Conservation (phyloP, 768 basidiomycete species). For the Naganishia onofrii region DNA sequence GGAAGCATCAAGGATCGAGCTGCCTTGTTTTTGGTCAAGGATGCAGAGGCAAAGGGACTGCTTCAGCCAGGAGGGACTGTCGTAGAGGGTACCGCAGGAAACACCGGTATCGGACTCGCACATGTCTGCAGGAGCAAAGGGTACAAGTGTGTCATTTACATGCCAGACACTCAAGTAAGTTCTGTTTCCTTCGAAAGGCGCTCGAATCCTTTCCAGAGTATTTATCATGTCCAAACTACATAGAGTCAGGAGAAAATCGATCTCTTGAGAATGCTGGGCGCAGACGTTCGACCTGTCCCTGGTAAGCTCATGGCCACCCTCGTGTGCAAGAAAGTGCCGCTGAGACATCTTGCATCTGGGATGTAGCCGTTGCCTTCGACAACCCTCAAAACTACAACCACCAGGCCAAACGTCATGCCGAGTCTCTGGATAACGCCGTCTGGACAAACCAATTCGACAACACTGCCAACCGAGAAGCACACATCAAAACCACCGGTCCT, state of each 20-base stretch:
- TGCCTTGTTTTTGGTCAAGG: conserved; percentile 77
- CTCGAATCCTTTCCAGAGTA: not conserved
- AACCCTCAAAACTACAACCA: conserved; percentile 97
- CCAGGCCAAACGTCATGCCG: conserved; percentile 82
- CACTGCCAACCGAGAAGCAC: conserved; percentile 79
- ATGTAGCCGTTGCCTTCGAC: conserved; percentile 77
- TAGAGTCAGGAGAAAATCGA: conserved; percentile 98
- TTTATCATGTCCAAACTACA: no score
- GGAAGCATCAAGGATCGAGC: conserved; percentile 98
- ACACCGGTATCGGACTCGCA: conserved; percentile 90
- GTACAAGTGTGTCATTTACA: conserved; percentile 98
- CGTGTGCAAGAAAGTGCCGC: not conserved
- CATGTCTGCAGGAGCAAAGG: conserved; percentile 82
- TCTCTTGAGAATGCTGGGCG: conserved; percentile 92
- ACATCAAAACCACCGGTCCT: conserved; percentile 87
- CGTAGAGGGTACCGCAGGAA: conserved; percentile 96
- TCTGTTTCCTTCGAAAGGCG: not conserved
- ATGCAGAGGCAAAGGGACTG: conserved; percentile 84
- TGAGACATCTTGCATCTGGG: conserved; percentile 15
- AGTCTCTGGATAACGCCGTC: conserved; percentile 68
- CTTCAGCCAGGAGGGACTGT: conserved; percentile 91
- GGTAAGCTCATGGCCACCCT: not conserved
- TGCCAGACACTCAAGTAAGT: conserved; percentile 85
- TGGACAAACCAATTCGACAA: conserved; percentile 99
- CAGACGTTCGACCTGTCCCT: conserved; percentile 92